Conservation (phyloP, 2,329 filamentous ascomycete species). For the Blumeriella jaapii region DNA sequence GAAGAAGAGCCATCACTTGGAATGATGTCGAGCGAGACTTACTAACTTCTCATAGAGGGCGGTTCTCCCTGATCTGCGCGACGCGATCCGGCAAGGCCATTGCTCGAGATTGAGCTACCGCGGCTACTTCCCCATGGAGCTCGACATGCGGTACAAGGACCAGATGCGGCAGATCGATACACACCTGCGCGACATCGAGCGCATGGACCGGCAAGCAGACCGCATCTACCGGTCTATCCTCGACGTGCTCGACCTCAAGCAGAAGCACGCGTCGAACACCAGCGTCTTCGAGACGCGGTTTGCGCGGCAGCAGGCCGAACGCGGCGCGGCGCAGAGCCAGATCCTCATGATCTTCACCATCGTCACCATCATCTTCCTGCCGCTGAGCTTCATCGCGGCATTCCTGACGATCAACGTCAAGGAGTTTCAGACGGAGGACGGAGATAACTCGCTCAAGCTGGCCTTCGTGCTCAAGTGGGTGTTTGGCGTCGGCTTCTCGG, state of each 20-base stretch:
- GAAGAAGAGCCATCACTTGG: too few species aligned
- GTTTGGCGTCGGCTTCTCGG: constrained; percentile 21
- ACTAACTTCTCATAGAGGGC: too few species aligned
- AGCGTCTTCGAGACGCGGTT: constrained; percentile 24
- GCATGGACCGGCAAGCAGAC: constrained; percentile 72
- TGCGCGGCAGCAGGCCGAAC: constrained; percentile 21
- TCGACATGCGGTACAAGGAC: constrained; percentile 18
- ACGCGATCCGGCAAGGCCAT: constrained; percentile 16
- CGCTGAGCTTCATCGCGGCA: constrained; percentile 21
- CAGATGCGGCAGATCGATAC: constrained; percentile 17
- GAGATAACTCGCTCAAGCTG: constrained; percentile 10
- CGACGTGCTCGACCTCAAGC: constrained; percentile 40
- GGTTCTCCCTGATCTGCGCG: constrained; percentile 18
- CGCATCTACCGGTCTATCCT: constrained; percentile 59
- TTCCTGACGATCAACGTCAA: constrained; percentile 22
- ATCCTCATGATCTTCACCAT: constrained; percentile 27
- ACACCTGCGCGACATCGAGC: constrained; percentile 34
- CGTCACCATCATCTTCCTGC: constrained; percentile 27
- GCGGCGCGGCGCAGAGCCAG: constrained; percentile 22
- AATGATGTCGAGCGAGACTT: too few species aligned
- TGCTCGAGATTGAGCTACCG: too few species aligned
- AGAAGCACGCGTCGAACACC: constrained; percentile 24
- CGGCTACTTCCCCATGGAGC: too few species aligned
- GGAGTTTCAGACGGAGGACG: constrained; percentile 14
- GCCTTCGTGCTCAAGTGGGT: constrained; percentile 20